phyloP scores from a whole-genome alignment of 768 basidiomycete species.

The Pisolithus marmoratus region DNA sequence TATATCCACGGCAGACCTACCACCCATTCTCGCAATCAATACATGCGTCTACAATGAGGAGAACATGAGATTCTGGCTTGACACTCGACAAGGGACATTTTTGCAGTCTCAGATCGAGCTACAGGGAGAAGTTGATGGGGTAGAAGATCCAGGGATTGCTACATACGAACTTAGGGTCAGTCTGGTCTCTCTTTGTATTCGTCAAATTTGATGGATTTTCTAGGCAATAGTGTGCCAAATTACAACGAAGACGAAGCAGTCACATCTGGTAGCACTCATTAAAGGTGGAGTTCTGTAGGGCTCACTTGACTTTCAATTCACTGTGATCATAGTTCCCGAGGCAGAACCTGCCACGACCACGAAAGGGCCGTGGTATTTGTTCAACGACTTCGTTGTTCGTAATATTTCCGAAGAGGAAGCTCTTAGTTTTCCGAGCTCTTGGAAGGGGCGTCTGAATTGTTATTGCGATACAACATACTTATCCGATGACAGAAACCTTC shows the following conservation, averaged over 20 bases:
- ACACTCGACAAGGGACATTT: conserved; percentile 42
- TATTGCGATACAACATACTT: background rate
- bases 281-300: conserved; percentile 45
- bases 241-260: conserved; percentile 58
- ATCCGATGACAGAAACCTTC: conserved; percentile 32
- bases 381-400: conserved; percentile 93
- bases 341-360: conserved; percentile 40
- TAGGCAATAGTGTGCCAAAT: conserved; percentile 84
- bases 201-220: background rate
- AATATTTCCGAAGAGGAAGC: conserved; percentile 85
- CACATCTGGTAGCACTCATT: conserved; percentile 85
- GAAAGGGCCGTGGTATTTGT: conserved; percentile 78
- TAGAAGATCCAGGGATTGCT: conserved; percentile 49
- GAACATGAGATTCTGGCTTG: conserved; percentile 68
- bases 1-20: conserved; percentile 59
- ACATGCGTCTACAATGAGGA: conserved; percentile 77
- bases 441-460: conserved; percentile 66
- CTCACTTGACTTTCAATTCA: background rate
- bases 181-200: conserved; percentile 2
- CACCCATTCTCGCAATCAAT: conserved; percentile 83
- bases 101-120: conserved; percentile 52
- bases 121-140: conserved; percentile 53
- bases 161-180: conserved; percentile 72
- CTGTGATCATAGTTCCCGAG: conserved; percentile 55
- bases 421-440: conserved; percentile 76